A percentile compares a stretch with the other conserved stretches of the same genome.
These are phyloP conservation scores for Graphiopsis chlorocephala DNA, from an alignment of 2,329 filamentous ascomycete genomes.

Conservation along the genomic window DNA sequence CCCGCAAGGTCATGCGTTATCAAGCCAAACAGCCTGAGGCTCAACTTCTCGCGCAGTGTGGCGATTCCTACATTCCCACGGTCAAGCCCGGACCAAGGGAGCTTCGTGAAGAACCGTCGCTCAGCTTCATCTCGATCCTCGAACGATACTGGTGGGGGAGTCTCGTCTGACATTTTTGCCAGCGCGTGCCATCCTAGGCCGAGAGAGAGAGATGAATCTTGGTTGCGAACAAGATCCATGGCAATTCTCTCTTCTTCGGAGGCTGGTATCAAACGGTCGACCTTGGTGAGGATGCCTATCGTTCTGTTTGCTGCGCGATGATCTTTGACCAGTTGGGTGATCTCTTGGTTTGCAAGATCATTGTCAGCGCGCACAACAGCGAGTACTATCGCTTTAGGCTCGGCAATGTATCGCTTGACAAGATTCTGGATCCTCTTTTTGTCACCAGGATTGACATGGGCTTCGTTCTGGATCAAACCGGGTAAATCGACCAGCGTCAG, in stretches of 20 bases:
- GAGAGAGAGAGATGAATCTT: not conserved
- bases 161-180: not conserved
- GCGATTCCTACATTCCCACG: not conserved
- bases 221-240: not conserved
- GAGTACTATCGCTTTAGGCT: not conserved
- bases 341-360: not conserved
- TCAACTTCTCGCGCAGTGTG: slow-evolving; percentile 1
- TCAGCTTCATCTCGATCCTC: not conserved
- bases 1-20: not conserved
- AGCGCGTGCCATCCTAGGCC: slow-evolving; percentile 3
- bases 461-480: not conserved
- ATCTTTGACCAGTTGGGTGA: not conserved
- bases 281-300: not conserved
- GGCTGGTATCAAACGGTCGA: not conserved
- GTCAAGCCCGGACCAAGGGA: not conserved
- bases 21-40: not conserved
- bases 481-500: slow-evolving; percentile 5
- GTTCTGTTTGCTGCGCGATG: not conserved
- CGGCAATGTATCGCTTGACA: not conserved
- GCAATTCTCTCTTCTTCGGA: not conserved
- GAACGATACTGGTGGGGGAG: not conserved
- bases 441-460: not conserved
- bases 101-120: not conserved
- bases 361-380: not conserved
- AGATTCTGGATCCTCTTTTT: not conserved